phyloP scores from a whole-genome alignment of 1,284 basidiomycete species.

The Sphaerobolus stellatus region DNA sequence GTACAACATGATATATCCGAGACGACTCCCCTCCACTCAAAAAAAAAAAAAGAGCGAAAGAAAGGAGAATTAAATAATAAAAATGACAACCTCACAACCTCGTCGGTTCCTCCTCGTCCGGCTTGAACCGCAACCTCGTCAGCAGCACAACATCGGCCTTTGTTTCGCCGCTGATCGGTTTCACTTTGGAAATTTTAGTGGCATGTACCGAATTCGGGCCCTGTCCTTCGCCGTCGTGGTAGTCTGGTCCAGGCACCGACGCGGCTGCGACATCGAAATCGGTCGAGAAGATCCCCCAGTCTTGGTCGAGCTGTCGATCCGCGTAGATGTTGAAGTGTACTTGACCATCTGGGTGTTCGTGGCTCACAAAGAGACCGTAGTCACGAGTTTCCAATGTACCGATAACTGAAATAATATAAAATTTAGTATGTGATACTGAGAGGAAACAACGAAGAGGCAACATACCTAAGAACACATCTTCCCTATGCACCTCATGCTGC shows the following conservation, averaged over 20 bases:
- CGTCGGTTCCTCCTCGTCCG: slow-evolving; percentile 54
- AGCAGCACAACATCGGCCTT: slow-evolving; percentile 49
- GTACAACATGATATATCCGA: no score
- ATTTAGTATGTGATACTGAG: background rate
- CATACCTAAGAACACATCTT: slow-evolving; percentile 70
- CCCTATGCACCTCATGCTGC: slow-evolving; percentile 57
- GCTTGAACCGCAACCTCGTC: slow-evolving; percentile 55
- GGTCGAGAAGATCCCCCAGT: slow-evolving; percentile 70
- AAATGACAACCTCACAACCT: slow-evolving; percentile 33
- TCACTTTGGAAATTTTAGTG: slow-evolving; percentile 50
- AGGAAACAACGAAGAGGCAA: slow-evolving; percentile 12
- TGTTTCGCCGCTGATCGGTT: slow-evolving; percentile 25
- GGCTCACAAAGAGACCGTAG: slow-evolving; percentile 69
- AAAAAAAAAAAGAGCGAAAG: background rate
- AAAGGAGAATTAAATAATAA: background rate
- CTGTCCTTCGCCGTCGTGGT: background rate
- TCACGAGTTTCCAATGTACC: slow-evolving; percentile 67
- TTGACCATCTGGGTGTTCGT: slow-evolving; percentile 63
- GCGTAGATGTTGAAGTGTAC: slow-evolving; percentile 68
- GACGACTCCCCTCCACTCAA: no score
- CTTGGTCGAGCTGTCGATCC: slow-evolving; percentile 45
- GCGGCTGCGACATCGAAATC: slow-evolving; percentile 42
- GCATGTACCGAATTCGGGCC: slow-evolving; percentile 43
- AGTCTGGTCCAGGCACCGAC: slow-evolving; percentile 32
- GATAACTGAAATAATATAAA: slow-evolving; percentile 47